Base-by-base conservation (phyloP, 2,329 filamentous ascomycete genomes). In the Sporothrix euskadiensis region DNA sequence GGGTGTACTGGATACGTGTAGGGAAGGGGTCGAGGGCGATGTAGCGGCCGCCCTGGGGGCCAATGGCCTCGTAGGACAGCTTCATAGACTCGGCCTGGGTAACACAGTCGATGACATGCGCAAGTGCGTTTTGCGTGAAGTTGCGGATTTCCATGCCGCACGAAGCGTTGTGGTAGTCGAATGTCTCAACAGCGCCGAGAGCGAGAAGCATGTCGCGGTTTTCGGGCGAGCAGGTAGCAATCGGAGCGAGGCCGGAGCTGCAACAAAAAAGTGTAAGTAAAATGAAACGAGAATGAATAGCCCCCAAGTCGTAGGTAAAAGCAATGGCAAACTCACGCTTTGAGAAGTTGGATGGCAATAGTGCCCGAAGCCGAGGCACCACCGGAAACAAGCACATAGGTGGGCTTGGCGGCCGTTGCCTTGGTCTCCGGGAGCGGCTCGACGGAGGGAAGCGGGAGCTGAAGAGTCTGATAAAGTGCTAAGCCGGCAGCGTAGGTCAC, bases 361-460 rank as follows among this genome's bases (percentile, higher is more conserved):
- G 80, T 83, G 2, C 83, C 83, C 1, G 77, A 80, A 2, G 80
- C 77, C 12, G 81, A 81, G 35, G 78, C 79, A 4, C 82, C 83
- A 2, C 83, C 83, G 41, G 78, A 80, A 0, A 84, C 81, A 7
- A 84, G 77, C 0, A 84, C 79, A 30, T 74, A 74, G 4, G 70
- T 49, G 1, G 70, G 54, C 52, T 35, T 47, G 4, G 39, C 41
- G 22, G 41, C 19, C 9, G 44, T 7, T 35, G 32, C 39, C 39
- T 61, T 57, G 5, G 16, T 26, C 0, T 12, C 16, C n/a, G 74
- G 26, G 5, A 30, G n/a, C 4, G 39, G 39, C 61, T 66, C 66
- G 4, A 69, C 66, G 3, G 30, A n/a, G 16, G 66, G 69, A 30
- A 70, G 69, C 3, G 74, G 72, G 35, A 76, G 71, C 14, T 65